Conservation (phyloP, 768 basidiomycete species). For the Suillus americanus region DNA sequence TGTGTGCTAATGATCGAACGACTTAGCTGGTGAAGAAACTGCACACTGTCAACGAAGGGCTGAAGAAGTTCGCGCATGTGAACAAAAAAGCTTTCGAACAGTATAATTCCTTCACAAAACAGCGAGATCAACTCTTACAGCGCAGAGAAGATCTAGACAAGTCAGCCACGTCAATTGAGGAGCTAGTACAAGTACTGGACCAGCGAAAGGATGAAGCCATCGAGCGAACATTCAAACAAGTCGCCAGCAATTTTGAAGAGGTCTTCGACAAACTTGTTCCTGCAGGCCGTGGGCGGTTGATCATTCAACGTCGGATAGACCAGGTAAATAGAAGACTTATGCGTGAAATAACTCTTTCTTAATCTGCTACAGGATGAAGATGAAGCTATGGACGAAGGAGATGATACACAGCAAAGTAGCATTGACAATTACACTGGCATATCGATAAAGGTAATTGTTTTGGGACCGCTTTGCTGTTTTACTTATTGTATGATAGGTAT, state of each 20-base stretch:
- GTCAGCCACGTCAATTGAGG: slow-evolving; percentile 86
- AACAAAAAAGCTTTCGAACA: slow-evolving; percentile 99
- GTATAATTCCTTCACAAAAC: slow-evolving; percentile 96
- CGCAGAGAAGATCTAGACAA: slow-evolving; percentile 91
- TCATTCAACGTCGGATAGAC: slow-evolving; percentile 90
- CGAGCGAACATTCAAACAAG: slow-evolving; percentile 97
- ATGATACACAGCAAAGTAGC: slow-evolving; percentile 68
- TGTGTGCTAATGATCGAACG: not conserved
- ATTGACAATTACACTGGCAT: slow-evolving; percentile 97
- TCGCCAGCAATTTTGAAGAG: slow-evolving; percentile 94
- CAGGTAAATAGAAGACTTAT: slow-evolving; percentile 44
- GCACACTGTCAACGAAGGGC: slow-evolving; percentile 86
- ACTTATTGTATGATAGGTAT: slow-evolving; percentile 58
- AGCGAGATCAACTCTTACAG: slow-evolving; percentile 85
- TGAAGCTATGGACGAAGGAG: slow-evolving; percentile 68
- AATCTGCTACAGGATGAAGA: slow-evolving; percentile 53
- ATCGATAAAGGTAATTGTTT: slow-evolving; percentile 73
- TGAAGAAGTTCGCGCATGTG: slow-evolving; percentile 97
- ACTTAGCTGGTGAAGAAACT: slow-evolving; percentile 86
- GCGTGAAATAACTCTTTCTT: not conserved
- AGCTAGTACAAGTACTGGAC: slow-evolving; percentile 91
- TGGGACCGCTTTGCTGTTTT: not conserved
- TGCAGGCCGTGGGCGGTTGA: slow-evolving; percentile 84
- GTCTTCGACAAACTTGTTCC: slow-evolving; percentile 97
- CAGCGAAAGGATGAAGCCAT: slow-evolving; percentile 99